These are phyloP conservation scores for Cyberlindnera xylosilytica DNA, from an alignment of 805 yeast genomes.

Conservation along the genomic window DNA sequence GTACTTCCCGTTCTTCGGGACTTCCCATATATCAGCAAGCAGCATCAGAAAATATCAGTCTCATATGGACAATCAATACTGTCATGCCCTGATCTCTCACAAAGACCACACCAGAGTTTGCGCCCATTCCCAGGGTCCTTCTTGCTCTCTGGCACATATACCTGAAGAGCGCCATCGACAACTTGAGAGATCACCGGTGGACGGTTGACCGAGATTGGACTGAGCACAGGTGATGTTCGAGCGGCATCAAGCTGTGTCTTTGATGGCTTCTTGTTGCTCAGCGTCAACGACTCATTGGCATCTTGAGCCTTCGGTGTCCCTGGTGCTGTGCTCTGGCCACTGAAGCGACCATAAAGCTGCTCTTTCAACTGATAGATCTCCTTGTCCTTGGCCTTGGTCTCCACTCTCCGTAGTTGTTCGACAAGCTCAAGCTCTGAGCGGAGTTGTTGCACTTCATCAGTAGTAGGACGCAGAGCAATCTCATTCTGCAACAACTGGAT, in stretches of 20 bases:
- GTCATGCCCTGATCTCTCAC: slow-evolving; percentile 88
- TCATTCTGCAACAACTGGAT: slow-evolving; percentile 21
- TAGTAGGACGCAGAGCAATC: slow-evolving; percentile 36
- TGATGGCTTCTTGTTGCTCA: background rate
- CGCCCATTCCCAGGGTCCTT: slow-evolving; percentile 74
- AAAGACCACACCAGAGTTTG: slow-evolving; percentile 84
- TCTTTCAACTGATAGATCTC: slow-evolving; percentile 23
- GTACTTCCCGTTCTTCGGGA: too few species aligned
- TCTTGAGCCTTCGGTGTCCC: slow-evolving; percentile 1
- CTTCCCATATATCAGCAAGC: too few species aligned
- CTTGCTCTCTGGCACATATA: slow-evolving; percentile 44
- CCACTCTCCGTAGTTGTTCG: slow-evolving; percentile 33
- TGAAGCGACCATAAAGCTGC: slow-evolving; percentile 10
- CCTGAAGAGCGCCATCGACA: slow-evolving; percentile 38
- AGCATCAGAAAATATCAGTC: slow-evolving; percentile 26
- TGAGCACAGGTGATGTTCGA: slow-evolving; percentile 1
- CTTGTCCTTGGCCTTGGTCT: slow-evolving; percentile 27
- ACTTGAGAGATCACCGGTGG: slow-evolving; percentile 28
- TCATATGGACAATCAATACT: slow-evolving; percentile 85
- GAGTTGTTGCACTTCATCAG: slow-evolving; percentile 40
- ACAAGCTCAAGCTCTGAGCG: slow-evolving; percentile 42
- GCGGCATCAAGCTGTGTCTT: background rate
- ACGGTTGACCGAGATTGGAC: slow-evolving; percentile 15
- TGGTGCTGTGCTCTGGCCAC: slow-evolving; percentile 1
- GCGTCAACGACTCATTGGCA: background rate